Evolutionary conservation across 345 rosid species (phyloP), one percentile per base, ranked within the genome.

Genomic region (Eucalyptus erythrocorys): DNA sequence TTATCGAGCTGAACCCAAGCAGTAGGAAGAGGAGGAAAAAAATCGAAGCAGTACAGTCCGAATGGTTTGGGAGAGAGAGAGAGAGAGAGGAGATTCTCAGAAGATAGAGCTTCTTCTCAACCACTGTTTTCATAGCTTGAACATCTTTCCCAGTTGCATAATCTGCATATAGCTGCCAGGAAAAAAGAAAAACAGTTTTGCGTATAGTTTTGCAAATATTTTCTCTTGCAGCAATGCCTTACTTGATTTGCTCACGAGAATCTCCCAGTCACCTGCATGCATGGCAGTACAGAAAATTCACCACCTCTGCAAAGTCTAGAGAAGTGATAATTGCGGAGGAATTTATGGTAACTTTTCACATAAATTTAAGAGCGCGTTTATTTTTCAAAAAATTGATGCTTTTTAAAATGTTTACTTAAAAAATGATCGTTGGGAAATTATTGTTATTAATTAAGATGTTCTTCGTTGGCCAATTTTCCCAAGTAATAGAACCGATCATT

Each of bases 101-200:
- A 30, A 1, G 61, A 21, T 55, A 55, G 61, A 55, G 61, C 61
- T 55, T 22, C 30, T 30, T 55, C 61, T 55, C 61, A 55, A 55
- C 61, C 30, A 22, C 30, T 22, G 13, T 22, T 22, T 51, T 94
- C 99, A 97, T 97, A 85, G 99, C 99, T 92, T 97, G 98, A 21
- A 96, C 99, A 89, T 96, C 99, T 91, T 97, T 96, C 84, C 99
- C 99, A 85, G 95, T 97, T 22, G 99, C 99, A 90, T 94, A 94
- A 91, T 96, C 96, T 86, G 98, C 99, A 92, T 97, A 97, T 66
- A 96, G 92, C 99, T 97, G 95, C 88, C 86, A 55, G 61, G 61
- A 66, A 48, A 15, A 61, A 89, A 87, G 17, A 61, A 89, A 87
- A 26, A 51, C 10, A 85, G 48, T 30, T 21, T 32, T 59, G 66